Evolutionary conservation across 2,329 filamentous ascomycete genomes (phyloP).

Genomic region (Colletotrichum neosansevieriae): DNA sequence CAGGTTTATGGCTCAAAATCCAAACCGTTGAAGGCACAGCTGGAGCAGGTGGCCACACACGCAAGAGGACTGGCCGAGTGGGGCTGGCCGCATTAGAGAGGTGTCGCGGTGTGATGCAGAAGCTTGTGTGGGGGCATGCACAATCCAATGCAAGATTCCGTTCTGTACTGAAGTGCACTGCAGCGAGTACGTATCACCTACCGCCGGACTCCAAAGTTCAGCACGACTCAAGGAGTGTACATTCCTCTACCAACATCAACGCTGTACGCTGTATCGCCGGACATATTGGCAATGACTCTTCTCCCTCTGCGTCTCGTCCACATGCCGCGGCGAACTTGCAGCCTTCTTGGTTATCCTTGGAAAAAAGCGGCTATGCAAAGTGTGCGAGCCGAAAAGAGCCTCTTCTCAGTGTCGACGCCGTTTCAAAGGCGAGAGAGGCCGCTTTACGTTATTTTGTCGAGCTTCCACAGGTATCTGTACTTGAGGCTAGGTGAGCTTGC

Average conservation of each 20-base stretch:
- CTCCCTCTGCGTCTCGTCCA: neutral
- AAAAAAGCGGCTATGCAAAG: too few relatives aligned
- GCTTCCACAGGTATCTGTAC: neutral
- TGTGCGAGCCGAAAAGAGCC: too few relatives aligned
- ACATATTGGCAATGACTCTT: neutral
- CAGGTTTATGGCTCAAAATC: neutral
- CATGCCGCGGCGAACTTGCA: neutral
- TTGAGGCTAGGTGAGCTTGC: too few relatives aligned
- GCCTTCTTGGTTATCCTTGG: too few relatives aligned
- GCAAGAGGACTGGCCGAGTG: too few relatives aligned
- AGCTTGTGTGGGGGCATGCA: constrained; percentile 34
- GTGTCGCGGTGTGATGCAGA: constrained; percentile 21
- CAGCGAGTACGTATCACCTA: constrained; percentile 22
- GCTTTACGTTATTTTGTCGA: neutral
- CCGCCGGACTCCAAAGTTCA: neutral
- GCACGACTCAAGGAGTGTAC: neutral
- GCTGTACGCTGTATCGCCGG: neutral
- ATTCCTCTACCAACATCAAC: neutral
- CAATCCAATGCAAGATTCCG: constrained; percentile 39
- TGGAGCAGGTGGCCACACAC: neutral
- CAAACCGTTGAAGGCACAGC: constrained; percentile 11
- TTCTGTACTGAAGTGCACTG: constrained; percentile 23
- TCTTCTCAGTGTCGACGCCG: too few relatives aligned
- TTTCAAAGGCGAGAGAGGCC: too few relatives aligned
- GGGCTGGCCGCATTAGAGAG: too few relatives aligned